Evolutionary conservation across 2,329 filamentous ascomycete species (phyloP), one percentile per base, ranked within the genome.

Genomic region (Colletotrichum lentis): DNA sequence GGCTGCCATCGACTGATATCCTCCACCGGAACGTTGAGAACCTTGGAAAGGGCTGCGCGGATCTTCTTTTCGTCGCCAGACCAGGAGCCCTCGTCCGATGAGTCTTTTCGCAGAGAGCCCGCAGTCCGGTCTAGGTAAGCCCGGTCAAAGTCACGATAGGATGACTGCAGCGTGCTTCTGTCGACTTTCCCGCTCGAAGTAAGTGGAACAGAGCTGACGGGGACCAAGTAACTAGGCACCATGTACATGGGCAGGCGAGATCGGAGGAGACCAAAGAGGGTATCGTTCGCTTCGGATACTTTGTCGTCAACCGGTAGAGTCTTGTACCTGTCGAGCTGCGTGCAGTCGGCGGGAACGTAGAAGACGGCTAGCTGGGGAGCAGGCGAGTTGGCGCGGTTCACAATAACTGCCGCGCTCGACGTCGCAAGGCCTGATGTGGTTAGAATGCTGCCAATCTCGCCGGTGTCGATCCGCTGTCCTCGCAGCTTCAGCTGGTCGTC

Each of bases 401-500:
- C 74, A 8, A 93, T 78, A 7, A 94, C 75, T 0, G 89, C 91
- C 3, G 86, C 81, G 57, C 90, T 92, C 64, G 92, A 86, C n/a
- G 79, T 75, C 0, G 91, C 86, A 18, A 80, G 71, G 0, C 74
- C 73, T 10, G 82, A 83, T 14, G 82, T 80, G 0, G 90, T 80
- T 14, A 94, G 77, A 18, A 84, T 80, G 18, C 85, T 85, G 65
- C 88, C 91, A 62, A 97, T 90, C 75, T 96, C 93, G 1, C 87
- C 86, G 12, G 94, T 84, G 75, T 97, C 93, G 46, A 97, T 89
- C 52, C 91, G 83, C 71, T 95, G 91, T 0, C 94, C 93, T 52
- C 92, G 86, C 11, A 97, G 83, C 76, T 96, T 97, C 63, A 96
- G 83, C 76, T 96, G 92, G 69, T 91, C 91, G 72, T 96, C 93